Conservation (phyloP, 352 stramenopile species). For the Phytophthora melonis region DNA sequence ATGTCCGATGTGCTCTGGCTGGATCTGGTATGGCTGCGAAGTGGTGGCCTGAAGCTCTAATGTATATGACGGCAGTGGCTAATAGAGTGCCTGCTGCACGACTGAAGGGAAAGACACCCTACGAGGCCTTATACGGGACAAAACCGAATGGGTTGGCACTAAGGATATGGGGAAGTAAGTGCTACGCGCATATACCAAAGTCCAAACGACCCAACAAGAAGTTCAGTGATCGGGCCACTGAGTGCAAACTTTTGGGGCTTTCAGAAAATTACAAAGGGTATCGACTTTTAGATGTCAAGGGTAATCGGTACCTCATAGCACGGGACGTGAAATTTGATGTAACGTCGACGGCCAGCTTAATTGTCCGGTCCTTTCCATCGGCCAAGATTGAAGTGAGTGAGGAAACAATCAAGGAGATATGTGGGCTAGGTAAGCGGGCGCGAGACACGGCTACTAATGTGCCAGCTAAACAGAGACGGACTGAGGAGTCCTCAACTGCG, state of each 20-base stretch:
- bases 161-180: too few relatives aligned
- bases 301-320: constrained; percentile 12
- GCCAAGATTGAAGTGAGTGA: neutral
- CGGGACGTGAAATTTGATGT: constrained; percentile 9
- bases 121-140: constrained; percentile 14
- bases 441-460: neutral
- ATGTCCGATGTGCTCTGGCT: constrained; percentile 2
- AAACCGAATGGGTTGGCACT: neutral
- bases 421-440: neutral
- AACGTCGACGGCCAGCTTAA: neutral
- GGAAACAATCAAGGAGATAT: neutral
- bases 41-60: constrained; percentile 14
- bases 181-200: neutral
- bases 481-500: neutral
- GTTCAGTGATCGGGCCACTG: neutral
- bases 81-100: constrained; percentile 17
- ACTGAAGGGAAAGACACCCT: constrained; percentile 16
- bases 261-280: neutral
- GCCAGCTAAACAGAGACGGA: neutral
- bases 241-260: neutral
- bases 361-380: constrained; percentile 4
- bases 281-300: constrained; percentile 9
- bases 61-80: constrained; percentile 4
- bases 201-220: neutral
- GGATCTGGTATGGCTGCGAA: constrained; percentile 9